phyloP scores from a whole-genome alignment of 805 yeast species.

The Schwanniomyces polymorphus region DNA sequence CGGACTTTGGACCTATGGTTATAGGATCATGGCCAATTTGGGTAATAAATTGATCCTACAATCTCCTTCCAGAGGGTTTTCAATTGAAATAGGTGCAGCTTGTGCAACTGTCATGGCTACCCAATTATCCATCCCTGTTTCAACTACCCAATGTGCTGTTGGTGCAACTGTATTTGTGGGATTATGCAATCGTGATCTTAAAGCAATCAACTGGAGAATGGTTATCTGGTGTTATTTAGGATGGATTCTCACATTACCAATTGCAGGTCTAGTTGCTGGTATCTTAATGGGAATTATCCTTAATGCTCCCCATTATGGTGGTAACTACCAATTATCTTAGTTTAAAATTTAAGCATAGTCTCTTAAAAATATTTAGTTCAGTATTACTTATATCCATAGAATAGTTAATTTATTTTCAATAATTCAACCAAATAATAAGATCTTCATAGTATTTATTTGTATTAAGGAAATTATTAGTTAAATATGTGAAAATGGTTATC shows the following conservation, averaged over 20 bases:
- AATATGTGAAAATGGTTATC: too few species aligned
- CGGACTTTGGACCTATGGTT: conserved; percentile 73
- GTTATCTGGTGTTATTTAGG: conserved; percentile 70
- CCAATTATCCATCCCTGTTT: conserved; percentile 67
- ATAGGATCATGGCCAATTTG: conserved; percentile 65
- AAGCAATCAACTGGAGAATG: conserved; percentile 75
- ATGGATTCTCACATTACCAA: conserved; percentile 72
- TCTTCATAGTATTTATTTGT: too few species aligned
- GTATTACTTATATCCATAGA: neutral
- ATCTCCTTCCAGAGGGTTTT: conserved; percentile 77
- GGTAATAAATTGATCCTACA: conserved; percentile 75
- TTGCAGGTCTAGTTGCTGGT: conserved; percentile 75
- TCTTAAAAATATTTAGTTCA: neutral
- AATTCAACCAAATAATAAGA: too few species aligned
- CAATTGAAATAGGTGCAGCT: conserved; percentile 79
- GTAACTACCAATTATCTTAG: conserved; percentile 16
- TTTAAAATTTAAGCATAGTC: neutral
- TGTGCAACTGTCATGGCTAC: conserved; percentile 75
- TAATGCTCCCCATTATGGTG: conserved; percentile 56
- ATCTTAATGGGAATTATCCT: conserved; percentile 59
- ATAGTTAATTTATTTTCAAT: too few species aligned
- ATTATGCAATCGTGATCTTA: conserved; percentile 62
- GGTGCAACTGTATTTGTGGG: conserved; percentile 81
- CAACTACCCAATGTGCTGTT: conserved; percentile 77
- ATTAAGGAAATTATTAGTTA: too few species aligned